Evolutionary conservation across 169 alveolate species (phyloP), one percentile per base, ranked within the genome.

Genomic region (Cryptosporidium xiaoi): DNA sequence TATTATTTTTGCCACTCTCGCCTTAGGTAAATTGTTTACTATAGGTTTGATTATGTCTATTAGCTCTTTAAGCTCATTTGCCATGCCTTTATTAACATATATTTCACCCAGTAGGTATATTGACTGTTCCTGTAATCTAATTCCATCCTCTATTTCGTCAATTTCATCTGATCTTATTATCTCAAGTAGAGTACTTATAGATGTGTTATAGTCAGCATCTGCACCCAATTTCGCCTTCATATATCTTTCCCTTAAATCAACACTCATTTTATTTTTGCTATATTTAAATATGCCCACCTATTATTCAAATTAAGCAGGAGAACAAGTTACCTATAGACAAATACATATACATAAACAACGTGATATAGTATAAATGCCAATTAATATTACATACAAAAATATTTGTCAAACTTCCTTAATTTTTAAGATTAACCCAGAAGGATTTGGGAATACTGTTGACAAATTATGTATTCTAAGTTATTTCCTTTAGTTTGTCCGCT

Each of bases 1-100:
- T 36, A 84, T 90, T 7, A 93, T 84, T 65, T 93, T 93, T 31
- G 96, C 96, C 2, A 93, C 91, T 60, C 93, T 77, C 1, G 95
- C 95, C 66, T 93, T 93, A n/a, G 95, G 94, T 44, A 92, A 90
- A 15, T 62, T 44, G 2, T 65, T 58, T 29, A 92, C 84, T n/a
- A 93, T 66, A 18, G 94, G 94, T 18, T 82, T 83, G 31, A 91
- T 64, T 46, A 53, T 51, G 48, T 66, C 82, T 71, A 84, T 48
- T 40, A 90, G 83, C n/a, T 20, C 36, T 27, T 68, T 69, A 29
- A 83, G 29, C 33, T 71, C 67, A 40, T 48, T n/a, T 20, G 85
- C 77, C 82, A 67, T 51, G 5, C 85, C 82, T 27, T 67, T 46
- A 8, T 83, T 48, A 62, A 65, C 44, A 67, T 82, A 66, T 24